Conservation (phyloP, 768 basidiomycete genomes). For the Dictyophora rubrovolvata region DNA sequence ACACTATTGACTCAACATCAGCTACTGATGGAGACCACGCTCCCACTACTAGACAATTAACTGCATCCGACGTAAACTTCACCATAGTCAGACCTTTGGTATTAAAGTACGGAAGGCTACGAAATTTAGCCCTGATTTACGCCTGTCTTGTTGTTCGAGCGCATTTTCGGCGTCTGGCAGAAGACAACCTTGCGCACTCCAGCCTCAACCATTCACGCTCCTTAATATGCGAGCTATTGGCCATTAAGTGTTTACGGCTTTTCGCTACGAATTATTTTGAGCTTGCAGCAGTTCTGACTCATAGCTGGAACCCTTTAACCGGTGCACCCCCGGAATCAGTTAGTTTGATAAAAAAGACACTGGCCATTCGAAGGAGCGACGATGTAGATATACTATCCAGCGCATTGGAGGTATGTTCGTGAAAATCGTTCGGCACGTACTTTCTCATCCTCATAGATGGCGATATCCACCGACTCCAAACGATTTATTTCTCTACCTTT, state of each 20-base stretch:
- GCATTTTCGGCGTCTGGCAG: conserved; percentile 64
- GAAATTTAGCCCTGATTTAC: conserved; percentile 67
- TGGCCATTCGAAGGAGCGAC: conserved; percentile 46
- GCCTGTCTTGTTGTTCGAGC: conserved; percentile 69
- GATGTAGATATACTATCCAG: conserved; percentile 64
- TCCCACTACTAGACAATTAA: conserved; percentile 49
- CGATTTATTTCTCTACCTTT: conserved; percentile 74
- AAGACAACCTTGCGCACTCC: conserved; percentile 66
- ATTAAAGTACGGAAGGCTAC: conserved; percentile 63
- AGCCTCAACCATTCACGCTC: conserved; percentile 64
- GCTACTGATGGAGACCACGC: not conserved
- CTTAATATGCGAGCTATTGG: conserved; percentile 77
- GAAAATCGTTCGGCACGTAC: not conserved
- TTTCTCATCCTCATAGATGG: conserved; percentile 44
- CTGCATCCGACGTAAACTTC: conserved; percentile 76
- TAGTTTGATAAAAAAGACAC: conserved; percentile 48
- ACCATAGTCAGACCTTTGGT: conserved; percentile 69
- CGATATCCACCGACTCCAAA: conserved; percentile 79
- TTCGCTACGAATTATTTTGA: conserved; percentile 71
- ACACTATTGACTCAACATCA: too few relatives aligned
- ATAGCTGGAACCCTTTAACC: conserved; percentile 75
- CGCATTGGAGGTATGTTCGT: conserved; percentile 66
- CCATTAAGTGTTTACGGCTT: conserved; percentile 71
- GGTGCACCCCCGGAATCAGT: conserved; percentile 62
- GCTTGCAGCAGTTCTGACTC: conserved; percentile 69